Percentiles rank a stretch among this genome's conserved stretches.
Conservation (phyloP, 108 stramenopile species). For the Pseudonitzschia delicatissima region DNA sequence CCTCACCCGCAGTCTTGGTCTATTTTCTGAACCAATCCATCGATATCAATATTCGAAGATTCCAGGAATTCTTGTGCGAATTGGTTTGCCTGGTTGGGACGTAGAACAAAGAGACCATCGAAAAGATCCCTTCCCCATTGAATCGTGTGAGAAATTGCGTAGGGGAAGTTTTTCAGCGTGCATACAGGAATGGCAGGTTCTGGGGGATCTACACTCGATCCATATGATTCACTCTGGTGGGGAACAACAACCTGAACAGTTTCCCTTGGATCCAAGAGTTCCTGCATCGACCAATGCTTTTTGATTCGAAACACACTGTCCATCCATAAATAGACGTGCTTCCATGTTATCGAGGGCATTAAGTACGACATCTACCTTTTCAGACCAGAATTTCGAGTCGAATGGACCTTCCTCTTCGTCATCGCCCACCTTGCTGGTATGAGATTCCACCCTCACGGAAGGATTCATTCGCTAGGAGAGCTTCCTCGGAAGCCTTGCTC, state of each 20-base stretch:
- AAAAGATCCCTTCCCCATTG: constrained; percentile 89
- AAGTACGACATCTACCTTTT: constrained; percentile 85
- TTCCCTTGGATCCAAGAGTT: constrained; percentile 85
- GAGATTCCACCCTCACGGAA: constrained; percentile 56
- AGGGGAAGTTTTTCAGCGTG: constrained; percentile 88
- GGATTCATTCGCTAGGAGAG: constrained; percentile 62
- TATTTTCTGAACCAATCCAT: constrained; percentile 42
- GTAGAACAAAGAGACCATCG: constrained; percentile 74
- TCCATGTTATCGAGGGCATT: constrained; percentile 99
- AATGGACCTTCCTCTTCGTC: constrained; percentile 60
- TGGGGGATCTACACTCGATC: constrained; percentile 82
- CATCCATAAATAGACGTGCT: constrained; percentile 86
- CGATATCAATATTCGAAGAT: constrained; percentile 22
- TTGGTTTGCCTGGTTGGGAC: constrained; percentile 78
- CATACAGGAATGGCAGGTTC: constrained; percentile 87
- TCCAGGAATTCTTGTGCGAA: constrained; percentile 37
- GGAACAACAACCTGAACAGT: constrained; percentile 90
- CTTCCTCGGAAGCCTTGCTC: constrained; percentile 71
- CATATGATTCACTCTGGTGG: constrained; percentile 80
- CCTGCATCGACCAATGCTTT: constrained; percentile 82
- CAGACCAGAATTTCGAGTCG: constrained; percentile 79
- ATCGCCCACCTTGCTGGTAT: constrained; percentile 82
- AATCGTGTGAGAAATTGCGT: constrained; percentile 86
- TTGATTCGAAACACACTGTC: constrained; percentile 70
- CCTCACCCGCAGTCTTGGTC: constrained; percentile 55